Percentiles rank a stretch among this genome's conserved stretches.
These are phyloP conservation scores for Botrytis squamosa DNA, from an alignment of 2,329 filamentous ascomycete species.

Conservation along the genomic window DNA sequence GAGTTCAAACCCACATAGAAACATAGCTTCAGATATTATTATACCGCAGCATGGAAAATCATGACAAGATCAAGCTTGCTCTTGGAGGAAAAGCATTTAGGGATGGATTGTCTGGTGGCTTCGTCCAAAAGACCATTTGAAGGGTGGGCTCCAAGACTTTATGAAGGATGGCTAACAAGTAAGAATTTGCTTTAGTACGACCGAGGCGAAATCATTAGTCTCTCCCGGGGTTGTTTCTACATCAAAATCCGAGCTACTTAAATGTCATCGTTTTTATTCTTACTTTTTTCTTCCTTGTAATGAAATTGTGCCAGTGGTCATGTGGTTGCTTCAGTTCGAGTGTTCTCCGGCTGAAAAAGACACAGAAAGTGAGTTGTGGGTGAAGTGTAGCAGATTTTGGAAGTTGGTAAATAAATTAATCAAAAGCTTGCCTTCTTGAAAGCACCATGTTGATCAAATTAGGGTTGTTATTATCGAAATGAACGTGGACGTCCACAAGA, in stretches of 20 bases:
- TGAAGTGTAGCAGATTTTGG: background rate
- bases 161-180: background rate
- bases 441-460: too few species aligned
- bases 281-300: fast-evolving
- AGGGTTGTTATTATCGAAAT: too few species aligned
- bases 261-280: background rate
- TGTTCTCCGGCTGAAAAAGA: background rate
- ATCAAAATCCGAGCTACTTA: background rate
- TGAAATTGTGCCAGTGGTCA: fast-evolving
- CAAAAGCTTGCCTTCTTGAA: too few species aligned
- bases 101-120: too few species aligned
- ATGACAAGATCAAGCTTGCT: too few species aligned
- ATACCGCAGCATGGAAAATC: too few species aligned
- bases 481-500: too few species aligned
- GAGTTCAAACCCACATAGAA: too few species aligned
- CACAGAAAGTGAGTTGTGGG: background rate
- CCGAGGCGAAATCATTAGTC: background rate
- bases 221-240: fast-evolving
- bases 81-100: too few species aligned
- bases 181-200: background rate
- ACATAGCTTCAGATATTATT: too few species aligned
- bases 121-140: too few species aligned
- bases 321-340: background rate
- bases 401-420: background rate
- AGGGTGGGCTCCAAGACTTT: too few species aligned